Base-by-base conservation (phyloP, 1,139 yeast genomes). In the Pichia inconspicua region DNA sequence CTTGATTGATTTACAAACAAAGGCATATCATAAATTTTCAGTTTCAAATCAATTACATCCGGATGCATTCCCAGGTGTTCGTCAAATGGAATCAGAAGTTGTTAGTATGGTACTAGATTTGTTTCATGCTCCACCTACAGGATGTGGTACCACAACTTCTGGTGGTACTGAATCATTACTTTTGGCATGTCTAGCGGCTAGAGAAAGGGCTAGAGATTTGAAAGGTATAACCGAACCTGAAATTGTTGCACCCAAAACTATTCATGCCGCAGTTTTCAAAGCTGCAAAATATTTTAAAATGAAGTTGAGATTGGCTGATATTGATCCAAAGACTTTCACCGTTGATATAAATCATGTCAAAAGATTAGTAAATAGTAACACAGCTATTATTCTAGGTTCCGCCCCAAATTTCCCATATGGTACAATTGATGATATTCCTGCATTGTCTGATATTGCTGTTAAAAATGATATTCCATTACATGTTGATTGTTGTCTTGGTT, bases 371-470 rank as follows among this genome's bases (percentile, higher is more conserved):
- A 88, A 84, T 59, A 65, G 70, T 7, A 89, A 90, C 65, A 92
- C 97, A 0, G 85, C 87, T 6, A 70, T 92, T 41, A 67, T 92
- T 40, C 88, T 82, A 11, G 97, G 97, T 0, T 89, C 97, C 1
- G 96, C 97, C 5, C 97, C 98, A 38, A 92, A 90, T 68, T 92
- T 82, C 66, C 97, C 98, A 2, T 97, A 92, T 63, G 98, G 98
- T 27, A 84, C 92, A 39, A 82, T 88, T 52, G 98, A 92, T 66
- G 92, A 90, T 59, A 89, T 92, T 51, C 83, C 78, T 54, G 79
- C 75, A 1, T 73, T 92, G 42, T 80, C 95, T 9, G 62, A 74
- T 28, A 61, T 92, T 25, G 97, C 95, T 0, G 56, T 73, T 25
- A 72, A 70, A 50, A 69, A 84, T 64, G 67, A 75, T 14, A 77